phyloP scores from a whole-genome alignment of 345 rosid species.

The Psidium guajava region DNA sequence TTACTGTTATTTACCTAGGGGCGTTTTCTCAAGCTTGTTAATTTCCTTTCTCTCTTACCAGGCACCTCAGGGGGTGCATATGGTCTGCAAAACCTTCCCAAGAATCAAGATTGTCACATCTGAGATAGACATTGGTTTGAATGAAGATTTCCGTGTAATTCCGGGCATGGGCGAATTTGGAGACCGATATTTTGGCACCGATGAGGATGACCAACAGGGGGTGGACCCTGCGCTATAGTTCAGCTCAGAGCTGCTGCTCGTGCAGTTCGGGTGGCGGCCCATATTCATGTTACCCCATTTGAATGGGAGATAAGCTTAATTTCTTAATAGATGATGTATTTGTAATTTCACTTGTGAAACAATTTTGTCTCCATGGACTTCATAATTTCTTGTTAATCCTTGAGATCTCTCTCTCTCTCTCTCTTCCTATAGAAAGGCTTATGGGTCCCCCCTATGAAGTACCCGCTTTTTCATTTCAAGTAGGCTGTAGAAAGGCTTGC shows the following conservation, averaged over 20 bases:
- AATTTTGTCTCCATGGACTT: constrained; percentile 27
- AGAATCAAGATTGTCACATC: constrained; percentile 96
- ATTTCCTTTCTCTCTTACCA: constrained; percentile 17
- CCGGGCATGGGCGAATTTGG: constrained; percentile 99
- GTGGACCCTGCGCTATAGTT: constrained; percentile 1
- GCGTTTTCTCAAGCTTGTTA: neutral
- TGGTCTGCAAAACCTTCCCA: constrained; percentile 88
- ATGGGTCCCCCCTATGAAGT: neutral
- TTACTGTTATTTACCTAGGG: neutral
- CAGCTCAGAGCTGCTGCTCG: neutral
- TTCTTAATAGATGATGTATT: neutral
- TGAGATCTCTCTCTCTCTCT: neutral
- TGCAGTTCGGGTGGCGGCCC: neutral
- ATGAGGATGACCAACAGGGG: constrained; percentile 53
- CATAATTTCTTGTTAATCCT: neutral
- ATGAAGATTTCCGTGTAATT: constrained; percentile 81
- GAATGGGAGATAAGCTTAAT: neutral
- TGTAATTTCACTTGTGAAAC: constrained; percentile 12
- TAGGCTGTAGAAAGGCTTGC: neutral
- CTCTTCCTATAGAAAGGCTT: neutral
- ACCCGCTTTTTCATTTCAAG: neutral
- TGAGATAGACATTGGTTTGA: constrained; percentile 86
- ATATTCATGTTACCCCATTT: neutral
- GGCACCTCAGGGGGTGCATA: constrained; percentile 99
- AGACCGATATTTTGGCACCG: constrained; percentile 95